Evolutionary conservation across 2,329 filamentous ascomycete genomes (phyloP), one percentile per base, ranked within the genome.

Genomic region (Byssochlamys sp.): DNA sequence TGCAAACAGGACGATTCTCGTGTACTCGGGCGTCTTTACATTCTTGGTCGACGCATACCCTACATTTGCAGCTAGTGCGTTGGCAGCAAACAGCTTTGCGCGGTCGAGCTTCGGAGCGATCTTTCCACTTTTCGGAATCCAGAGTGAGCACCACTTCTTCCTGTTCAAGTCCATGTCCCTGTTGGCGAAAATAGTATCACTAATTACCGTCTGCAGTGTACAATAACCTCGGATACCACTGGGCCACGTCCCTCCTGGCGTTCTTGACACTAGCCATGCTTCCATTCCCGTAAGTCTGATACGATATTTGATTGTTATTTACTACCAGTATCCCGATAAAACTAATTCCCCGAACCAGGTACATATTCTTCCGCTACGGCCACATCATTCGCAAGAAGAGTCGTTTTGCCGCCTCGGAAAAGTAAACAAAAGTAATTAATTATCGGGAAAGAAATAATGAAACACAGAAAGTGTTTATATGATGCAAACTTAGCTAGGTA

Each of bases 1-100:
- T 66, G 66, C 66, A 61, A 71, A 69, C 66, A 90, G 88, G 55
- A 86, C 84, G 56, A 81, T 95, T 59, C 81, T 95, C 58, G 84
- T 88, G 29, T 96, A 90, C 73, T 86, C 84, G 57, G 90, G 90
- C 55, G 84, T 95, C 63, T 96, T 95, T 72, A 95, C 90, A 11
- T 96, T 95, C 75, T 77, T 95, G 62, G 90, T 92, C 10, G 83
- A 86, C 66, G 76, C 75, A 12, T 78, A 77, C 66, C 75, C 76
- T 2, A 66, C 74, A 19, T 77, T 76, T 64, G 75, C 76, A 19
- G 77, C 77, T 12, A 78, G 75, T 58, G 90, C 90, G 3, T 79
- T 96, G 71, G 90, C 91, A 11, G 90, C 90, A 51, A 94, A 95
- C 67, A 87, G 86, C 52, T 89, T 94, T 70, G 82, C 88, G 58